These are phyloP conservation scores for Plasmodium coatneyi DNA, from an alignment of 169 alveolate genomes.

Conservation along the genomic window DNA sequence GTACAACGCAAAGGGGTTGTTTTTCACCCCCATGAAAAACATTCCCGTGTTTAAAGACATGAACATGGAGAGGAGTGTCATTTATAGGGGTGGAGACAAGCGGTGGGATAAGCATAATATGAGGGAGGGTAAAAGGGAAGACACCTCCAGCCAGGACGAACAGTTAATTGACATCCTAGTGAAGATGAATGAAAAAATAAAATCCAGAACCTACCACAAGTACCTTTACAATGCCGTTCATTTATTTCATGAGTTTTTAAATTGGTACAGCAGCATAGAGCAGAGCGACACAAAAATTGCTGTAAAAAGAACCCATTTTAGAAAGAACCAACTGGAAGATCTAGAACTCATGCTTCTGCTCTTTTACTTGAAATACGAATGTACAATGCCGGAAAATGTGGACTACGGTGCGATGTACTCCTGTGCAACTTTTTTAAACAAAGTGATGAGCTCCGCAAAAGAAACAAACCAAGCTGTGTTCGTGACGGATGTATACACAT, in stretches of 20 bases:
- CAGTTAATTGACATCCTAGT: background rate
- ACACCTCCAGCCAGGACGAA: background rate
- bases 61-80: conserved; percentile 13
- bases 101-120: background rate
- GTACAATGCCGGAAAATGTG: background rate
- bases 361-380: conserved; percentile 52
- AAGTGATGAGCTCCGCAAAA: background rate
- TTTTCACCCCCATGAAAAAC: conserved; percentile 40
- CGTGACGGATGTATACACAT: conserved; percentile 18
- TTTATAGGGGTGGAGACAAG: background rate
- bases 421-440: background rate
- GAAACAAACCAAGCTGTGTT: background rate
- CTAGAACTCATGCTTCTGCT: conserved; percentile 20
- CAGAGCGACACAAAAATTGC: background rate
- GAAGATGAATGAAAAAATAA: background rate
- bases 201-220: conserved; percentile 15
- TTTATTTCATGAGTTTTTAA: conserved; percentile 11
- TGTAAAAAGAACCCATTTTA: conserved; percentile 24
- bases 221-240: conserved; percentile 27
- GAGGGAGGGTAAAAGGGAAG: background rate
- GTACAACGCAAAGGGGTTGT: conserved; percentile 26
- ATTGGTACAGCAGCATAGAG: background rate
- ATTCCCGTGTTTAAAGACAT: conserved; percentile 37
- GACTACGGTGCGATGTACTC: conserved; percentile 18
- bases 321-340: conserved; percentile 4